phyloP scores from a whole-genome alignment of 805 yeast species.

The Saccharomycopsis microspora region DNA sequence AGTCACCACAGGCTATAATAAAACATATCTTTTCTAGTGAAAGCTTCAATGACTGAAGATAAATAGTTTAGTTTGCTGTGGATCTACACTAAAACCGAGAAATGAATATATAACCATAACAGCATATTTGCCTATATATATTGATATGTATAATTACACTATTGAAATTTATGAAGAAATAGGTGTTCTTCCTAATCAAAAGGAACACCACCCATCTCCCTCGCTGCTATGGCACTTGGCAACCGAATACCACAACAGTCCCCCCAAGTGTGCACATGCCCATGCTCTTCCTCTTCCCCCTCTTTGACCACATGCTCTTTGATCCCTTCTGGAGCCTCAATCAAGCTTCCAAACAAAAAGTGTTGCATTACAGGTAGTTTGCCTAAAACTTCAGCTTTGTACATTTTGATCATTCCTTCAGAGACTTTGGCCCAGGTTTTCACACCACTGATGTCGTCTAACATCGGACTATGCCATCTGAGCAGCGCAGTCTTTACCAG shows the following conservation, averaged over 20 bases:
- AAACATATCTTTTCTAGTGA: too few relatives aligned
- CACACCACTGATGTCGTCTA: conserved; percentile 89
- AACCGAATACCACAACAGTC: conserved; percentile 96
- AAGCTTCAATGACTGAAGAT: too few relatives aligned
- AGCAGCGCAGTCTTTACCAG: conserved; percentile 66
- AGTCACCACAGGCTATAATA: too few relatives aligned
- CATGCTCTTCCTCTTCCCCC: conserved; percentile 22
- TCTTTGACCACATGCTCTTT: conserved; percentile 22
- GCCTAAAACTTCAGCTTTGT: conserved; percentile 80
- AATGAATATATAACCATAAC: too few relatives aligned
- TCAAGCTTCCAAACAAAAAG: conserved; percentile 66
- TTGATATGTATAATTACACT: too few relatives aligned
- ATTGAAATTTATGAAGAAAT: too few relatives aligned
- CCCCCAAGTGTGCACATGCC: conserved; percentile 65
- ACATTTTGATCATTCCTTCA: conserved; percentile 94
- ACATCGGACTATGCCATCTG: conserved; percentile 94
- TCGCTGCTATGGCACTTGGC: conserved; percentile 93
- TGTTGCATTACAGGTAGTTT: conserved; percentile 94
- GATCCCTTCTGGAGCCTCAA: conserved; percentile 66
- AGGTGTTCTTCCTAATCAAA: conserved; percentile 9
- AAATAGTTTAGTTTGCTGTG: too few relatives aligned
- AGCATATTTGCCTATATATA: too few relatives aligned
- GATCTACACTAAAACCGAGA: too few relatives aligned
- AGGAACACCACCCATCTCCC: conserved; percentile 31
- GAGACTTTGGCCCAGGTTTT: conserved; percentile 84